A percentile compares a stretch with the other conserved stretches of the same genome.
These are phyloP conservation scores for Jacaranda copaia DNA, from an alignment of 257 asterid species.

Conservation along the genomic window DNA sequence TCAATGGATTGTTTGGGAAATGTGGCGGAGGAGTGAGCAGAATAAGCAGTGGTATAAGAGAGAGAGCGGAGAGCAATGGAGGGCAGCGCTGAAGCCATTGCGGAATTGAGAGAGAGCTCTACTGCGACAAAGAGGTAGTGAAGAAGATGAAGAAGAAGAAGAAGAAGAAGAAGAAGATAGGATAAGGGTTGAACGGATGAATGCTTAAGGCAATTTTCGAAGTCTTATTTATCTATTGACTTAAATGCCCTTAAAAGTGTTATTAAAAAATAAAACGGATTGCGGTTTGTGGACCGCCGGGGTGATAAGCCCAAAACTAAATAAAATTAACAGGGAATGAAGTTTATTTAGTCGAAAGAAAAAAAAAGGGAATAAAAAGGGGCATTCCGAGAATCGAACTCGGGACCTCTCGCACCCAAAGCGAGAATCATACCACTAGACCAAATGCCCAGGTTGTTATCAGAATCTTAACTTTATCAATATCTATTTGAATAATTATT, in stretches of 20 bases:
- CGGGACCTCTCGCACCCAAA: slow-evolving; percentile 97
- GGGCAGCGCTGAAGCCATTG: slow-evolving; percentile 79
- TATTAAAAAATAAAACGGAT: too few relatives aligned
- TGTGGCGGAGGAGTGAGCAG: slow-evolving; percentile 35
- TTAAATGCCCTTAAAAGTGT: slow-evolving; percentile 11
- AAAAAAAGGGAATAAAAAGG: too few relatives aligned
- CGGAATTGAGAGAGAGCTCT: slow-evolving; percentile 10
- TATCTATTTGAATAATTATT: too few relatives aligned
- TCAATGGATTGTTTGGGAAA: slow-evolving; percentile 48
- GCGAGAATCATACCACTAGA: slow-evolving; percentile 97
- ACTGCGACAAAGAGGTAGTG: not conserved
- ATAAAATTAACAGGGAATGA: too few relatives aligned
- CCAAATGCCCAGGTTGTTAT: slow-evolving; percentile 75
- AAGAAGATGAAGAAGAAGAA: slow-evolving; percentile 42
- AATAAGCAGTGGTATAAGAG: slow-evolving; percentile 37
- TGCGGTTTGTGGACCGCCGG: too few relatives aligned
- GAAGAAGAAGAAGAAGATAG: slow-evolving; percentile 43
- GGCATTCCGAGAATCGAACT: slow-evolving; percentile 96
- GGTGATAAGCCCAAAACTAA: too few relatives aligned
- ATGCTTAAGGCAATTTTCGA: not conserved
- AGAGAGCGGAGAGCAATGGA: slow-evolving; percentile 52
- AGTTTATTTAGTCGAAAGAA: too few relatives aligned
- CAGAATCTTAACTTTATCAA: too few relatives aligned
- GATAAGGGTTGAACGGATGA: slow-evolving; percentile 41
- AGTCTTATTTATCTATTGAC: not conserved